Base-by-base conservation (phyloP, 179 eudicot genomes). In the Actinidia polygama region DNA sequence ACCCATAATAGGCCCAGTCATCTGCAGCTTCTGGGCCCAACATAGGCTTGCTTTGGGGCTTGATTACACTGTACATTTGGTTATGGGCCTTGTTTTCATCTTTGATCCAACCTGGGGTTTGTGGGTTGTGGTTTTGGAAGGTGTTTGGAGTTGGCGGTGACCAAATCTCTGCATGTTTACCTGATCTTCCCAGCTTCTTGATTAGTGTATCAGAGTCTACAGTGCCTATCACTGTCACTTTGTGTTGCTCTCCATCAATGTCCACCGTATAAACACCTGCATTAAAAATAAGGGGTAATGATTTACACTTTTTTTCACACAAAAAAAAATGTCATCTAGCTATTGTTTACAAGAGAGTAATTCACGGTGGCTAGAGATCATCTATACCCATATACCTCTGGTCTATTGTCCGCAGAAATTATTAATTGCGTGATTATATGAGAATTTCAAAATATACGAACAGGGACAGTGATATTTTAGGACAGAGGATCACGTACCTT, bases 91-190 rank as follows among this genome's bases (percentile, higher is more conserved):
- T 30, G 36, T 30, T 75, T 46, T 58, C 75, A 63, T 76, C 81
- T 59, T 72, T 40, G 40, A 30, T 57, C 36, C 73, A 23, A 51
- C 47, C 72, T 72, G 47, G 53, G 51, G 19, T 50, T 15, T 80
- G 49, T 83, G 63, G 16, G 57, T 59, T 58, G 87, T 44, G 84
- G 62, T 82, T 83, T 67, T 78, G 61, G 83, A 54, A 74, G 58
- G 81, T 40, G 78, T 75, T 86, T 74, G 79, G 79, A 23, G 87
- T 40, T 75, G 70, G 85, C 69, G 79, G 79, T 36, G 87, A 26
- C 85, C 84, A 87, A 26, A 90, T 50, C 79, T 90, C 90, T 53
- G 92, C 92, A 73, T 85, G 89, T 82, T 90, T 90, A 4, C 90
- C 88, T 73, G 91, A 88, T 81, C 75, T 88, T 1, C 30, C 75